Base-by-base conservation (phyloP, 2,329 filamentous ascomycete genomes). In the Fusarium veterinarium region DNA sequence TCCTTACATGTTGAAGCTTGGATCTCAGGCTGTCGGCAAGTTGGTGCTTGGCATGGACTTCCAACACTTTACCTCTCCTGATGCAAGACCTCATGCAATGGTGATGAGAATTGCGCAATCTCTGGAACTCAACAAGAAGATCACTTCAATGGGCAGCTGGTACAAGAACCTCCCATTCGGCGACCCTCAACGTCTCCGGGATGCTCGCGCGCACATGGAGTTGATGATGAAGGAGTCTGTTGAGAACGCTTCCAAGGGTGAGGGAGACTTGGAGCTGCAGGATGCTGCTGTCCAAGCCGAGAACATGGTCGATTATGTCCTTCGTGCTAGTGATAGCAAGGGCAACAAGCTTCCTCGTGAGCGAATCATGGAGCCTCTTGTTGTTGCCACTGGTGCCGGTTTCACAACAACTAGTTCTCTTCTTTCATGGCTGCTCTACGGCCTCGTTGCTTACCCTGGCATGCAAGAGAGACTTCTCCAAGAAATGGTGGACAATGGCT, bases 321-420 rank as follows among this genome's bases (percentile, higher is more conserved):
- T 85, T 5, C 86, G 88, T 17, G 88, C 88, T 5, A 84, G 81
- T 10, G 88, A 90, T 66, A 84, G 77, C 71, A 85, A 87, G 48
- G 89, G 89, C 40, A 83, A 88, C 58, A 87, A 88, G 66, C 79
- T 91, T 1, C 86, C 88, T 0, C 78, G 81, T 1, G 49, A 73
- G 14, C 72, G 76, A 3, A 72, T 81, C 30, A 74, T 75, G 45
- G 66, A 71, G 1, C 74, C 79, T 0, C 79, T 90, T 0, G 80
- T 89, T 5, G 87, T 90, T 6, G 84, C 84, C 11, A 87, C 85
- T 1, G 89, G 83, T 8, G 89, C 89, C 5, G 89, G 89, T 25
- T 91, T 91, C 80, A 89, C 87, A 3, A 91, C 89, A 1, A 91
- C 87, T 1, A 86, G 85, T 6, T 87, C 87, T 0, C 83, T 91